Percentiles rank a stretch among this genome's conserved stretches.
These are phyloP conservation scores for Aspergillus cejpii DNA, from an alignment of 2,329 filamentous ascomycete species.

Conservation along the genomic window DNA sequence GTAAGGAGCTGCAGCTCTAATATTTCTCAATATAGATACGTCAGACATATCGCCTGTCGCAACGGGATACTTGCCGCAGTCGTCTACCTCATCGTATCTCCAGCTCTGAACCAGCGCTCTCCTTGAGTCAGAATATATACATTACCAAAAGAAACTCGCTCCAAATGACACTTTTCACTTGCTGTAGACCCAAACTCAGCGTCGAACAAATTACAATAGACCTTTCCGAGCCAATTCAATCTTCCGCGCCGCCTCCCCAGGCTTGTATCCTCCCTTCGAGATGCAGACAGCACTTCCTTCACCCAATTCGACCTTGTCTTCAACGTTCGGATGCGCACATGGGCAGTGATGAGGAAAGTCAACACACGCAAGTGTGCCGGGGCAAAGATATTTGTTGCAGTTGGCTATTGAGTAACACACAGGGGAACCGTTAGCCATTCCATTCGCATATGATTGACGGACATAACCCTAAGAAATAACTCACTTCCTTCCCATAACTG, in stretches of 20 bases:
- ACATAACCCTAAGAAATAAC: conserved; percentile 11
- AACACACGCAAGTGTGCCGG: conserved; percentile 88
- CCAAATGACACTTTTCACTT: background rate
- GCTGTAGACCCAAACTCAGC: background rate
- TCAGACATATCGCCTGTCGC: too few species aligned
- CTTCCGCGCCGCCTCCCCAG: conserved; percentile 44
- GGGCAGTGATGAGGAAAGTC: conserved; percentile 96
- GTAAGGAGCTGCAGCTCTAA: too few species aligned
- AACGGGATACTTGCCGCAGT: too few species aligned
- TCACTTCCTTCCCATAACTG: conserved; percentile 61
- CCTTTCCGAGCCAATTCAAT: conserved; percentile 47
- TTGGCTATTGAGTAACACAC: conserved; percentile 49
- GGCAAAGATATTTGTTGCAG: conserved; percentile 91
- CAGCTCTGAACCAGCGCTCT: too few species aligned
- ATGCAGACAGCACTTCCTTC: conserved; percentile 46
- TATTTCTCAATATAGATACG: too few species aligned
- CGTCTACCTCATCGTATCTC: too few species aligned
- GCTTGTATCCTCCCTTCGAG: conserved; percentile 45
- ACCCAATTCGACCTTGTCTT: conserved; percentile 66
- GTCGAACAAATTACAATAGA: conserved; percentile 35
- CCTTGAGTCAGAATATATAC: too few species aligned
- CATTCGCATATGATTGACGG: conserved; percentile 1
- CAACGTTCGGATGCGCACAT: conserved; percentile 68
- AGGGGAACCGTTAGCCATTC: background rate
- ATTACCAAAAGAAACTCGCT: background rate